These are phyloP conservation scores for Aspergillus sp. DNA, from an alignment of 2,329 filamentous ascomycete species.

Conservation along the genomic window DNA sequence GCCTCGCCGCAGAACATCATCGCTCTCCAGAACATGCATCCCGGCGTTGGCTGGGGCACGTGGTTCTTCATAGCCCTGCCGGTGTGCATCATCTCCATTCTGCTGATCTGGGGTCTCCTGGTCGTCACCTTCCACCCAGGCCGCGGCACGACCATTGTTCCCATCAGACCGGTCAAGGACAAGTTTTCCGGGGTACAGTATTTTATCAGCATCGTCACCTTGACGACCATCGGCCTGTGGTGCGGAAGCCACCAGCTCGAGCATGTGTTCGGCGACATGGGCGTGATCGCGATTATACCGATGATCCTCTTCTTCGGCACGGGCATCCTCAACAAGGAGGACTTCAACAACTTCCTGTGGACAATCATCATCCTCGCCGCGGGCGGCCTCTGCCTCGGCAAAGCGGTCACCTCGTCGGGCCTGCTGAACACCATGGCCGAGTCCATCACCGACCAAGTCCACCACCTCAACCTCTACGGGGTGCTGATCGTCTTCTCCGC, in stretches of 20 bases:
- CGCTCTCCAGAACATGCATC: slow-evolving; percentile 89
- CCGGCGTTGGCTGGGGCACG: slow-evolving; percentile 80
- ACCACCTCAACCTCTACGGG: slow-evolving; percentile 72
- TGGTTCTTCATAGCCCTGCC: slow-evolving; percentile 97
- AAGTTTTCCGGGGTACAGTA: slow-evolving; percentile 80
- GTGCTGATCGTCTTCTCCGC: slow-evolving; percentile 76
- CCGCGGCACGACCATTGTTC: slow-evolving; percentile 76
- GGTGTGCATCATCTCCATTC: slow-evolving; percentile 78
- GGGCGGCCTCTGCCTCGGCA: slow-evolving; percentile 83
- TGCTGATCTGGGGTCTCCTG: slow-evolving; percentile 81
- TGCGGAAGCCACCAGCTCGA: slow-evolving; percentile 87
- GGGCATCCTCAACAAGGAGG: slow-evolving; percentile 92
- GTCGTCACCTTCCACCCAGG: slow-evolving; percentile 78
- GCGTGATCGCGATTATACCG: slow-evolving; percentile 91
- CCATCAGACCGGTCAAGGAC: slow-evolving; percentile 83
- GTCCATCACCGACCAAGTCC: slow-evolving; percentile 62
- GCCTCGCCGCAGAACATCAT: slow-evolving; percentile 97
- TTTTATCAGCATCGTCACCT: slow-evolving; percentile 78
- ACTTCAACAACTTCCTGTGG: slow-evolving; percentile 99
- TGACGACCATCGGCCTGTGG: slow-evolving; percentile 82
- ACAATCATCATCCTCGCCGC: slow-evolving; percentile 98
- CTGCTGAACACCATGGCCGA: slow-evolving; percentile 79
- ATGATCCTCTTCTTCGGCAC: slow-evolving; percentile 94
- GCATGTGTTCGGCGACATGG: slow-evolving; percentile 88
- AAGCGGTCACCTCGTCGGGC: slow-evolving; percentile 87